Base-by-base conservation (phyloP, 2,329 filamentous ascomycete genomes). In the Colletotrichum sojae region DNA sequence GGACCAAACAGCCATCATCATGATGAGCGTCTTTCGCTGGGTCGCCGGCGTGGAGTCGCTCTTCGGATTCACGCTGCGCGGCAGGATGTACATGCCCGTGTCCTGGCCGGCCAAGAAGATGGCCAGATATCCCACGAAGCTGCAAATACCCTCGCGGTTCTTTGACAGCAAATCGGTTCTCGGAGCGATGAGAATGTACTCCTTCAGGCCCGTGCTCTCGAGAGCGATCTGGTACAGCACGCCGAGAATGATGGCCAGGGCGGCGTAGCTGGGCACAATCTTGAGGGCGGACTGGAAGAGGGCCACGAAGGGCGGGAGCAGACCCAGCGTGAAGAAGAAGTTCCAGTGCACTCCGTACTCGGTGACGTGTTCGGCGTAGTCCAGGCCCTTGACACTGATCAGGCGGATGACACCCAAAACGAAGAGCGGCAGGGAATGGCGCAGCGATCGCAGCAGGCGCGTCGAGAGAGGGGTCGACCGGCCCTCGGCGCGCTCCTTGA, bases 291-390 rank as follows among this genome's bases (percentile, higher is more conserved):
- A 88, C 77, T 97, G 93, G 70, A 95, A 93, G 0, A 96, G 79
- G 31, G 95, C 94, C 60, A 97, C 90, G 75, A 97, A 97, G 0
- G 95, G 95, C 0, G 95, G 94, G 25, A 99, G 83, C 55, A 98
- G 88, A 6, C 91, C 95, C 10, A 99, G 85, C 0, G 96, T 99
- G 82, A 98, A 98, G 86, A 99, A 99, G 81, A 99, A 99, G 80
- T 99, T 99, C 96, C 96, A 99, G 80, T 99, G 96, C 10, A 99
- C 94, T 51, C 96, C 96, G 77, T 99, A 99, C 78, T 99, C 96
- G 15, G 94, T 94, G 67, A 98, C 94, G 83, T 99, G 96, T 79
- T 99, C 96, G 3, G 95, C 95, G 78, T 99, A 99, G 78, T 98
- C 94, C 36, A 98, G 84, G 6, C 94, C 93, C 82, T 99, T 99